phyloP scores from a whole-genome alignment of 1,139 yeast species.

The Eremothecium cymbalariae region DNA sequence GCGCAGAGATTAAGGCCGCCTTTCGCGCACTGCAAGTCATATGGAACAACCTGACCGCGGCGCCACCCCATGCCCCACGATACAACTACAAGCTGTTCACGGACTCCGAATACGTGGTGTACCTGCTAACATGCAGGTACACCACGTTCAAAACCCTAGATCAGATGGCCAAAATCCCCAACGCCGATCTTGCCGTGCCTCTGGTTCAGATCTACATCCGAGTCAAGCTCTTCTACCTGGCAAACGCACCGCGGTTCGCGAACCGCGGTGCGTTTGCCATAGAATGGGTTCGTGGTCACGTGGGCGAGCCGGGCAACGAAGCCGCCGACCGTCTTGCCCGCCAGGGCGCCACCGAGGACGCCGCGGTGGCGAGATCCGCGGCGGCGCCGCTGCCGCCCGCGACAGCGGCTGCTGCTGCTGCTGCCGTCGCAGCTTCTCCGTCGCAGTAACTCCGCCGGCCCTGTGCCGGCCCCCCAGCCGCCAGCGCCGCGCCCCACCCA shows the following conservation, averaged over 20 bases:
- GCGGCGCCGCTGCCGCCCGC: slow-evolving; percentile 1
- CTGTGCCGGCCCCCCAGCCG: background rate
- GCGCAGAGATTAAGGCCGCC: slow-evolving; percentile 72
- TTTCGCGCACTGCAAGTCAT: slow-evolving; percentile 44
- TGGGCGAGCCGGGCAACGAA: slow-evolving; percentile 63
- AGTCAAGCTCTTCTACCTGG: slow-evolving; percentile 28
- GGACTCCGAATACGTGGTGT: slow-evolving; percentile 49
- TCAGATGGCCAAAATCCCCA: slow-evolving; percentile 27
- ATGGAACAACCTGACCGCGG: slow-evolving; percentile 18
- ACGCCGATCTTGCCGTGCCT: slow-evolving; percentile 24
- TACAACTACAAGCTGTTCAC: slow-evolving; percentile 39
- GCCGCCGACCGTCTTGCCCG: slow-evolving; percentile 72
- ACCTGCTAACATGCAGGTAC: slow-evolving; percentile 45
- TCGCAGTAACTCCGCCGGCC: background rate
- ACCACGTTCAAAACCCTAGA: slow-evolving; percentile 26
- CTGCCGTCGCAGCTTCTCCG: background rate
- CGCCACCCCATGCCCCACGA: slow-evolving; percentile 23
- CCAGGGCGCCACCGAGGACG: slow-evolving; percentile 43
- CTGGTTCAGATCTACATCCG: slow-evolving; percentile 23
- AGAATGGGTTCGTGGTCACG: slow-evolving; percentile 66
- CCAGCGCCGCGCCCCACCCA: background rate
- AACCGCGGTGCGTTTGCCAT: slow-evolving; percentile 35
- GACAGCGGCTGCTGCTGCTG: background rate
- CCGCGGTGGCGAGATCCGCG: background rate
- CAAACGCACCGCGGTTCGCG: slow-evolving; percentile 20